A percentile compares a stretch with the other conserved stretches of the same genome.
Conservation (phyloP, 1,139 yeast genomes). For the Yamadazyma membranifaciens region DNA sequence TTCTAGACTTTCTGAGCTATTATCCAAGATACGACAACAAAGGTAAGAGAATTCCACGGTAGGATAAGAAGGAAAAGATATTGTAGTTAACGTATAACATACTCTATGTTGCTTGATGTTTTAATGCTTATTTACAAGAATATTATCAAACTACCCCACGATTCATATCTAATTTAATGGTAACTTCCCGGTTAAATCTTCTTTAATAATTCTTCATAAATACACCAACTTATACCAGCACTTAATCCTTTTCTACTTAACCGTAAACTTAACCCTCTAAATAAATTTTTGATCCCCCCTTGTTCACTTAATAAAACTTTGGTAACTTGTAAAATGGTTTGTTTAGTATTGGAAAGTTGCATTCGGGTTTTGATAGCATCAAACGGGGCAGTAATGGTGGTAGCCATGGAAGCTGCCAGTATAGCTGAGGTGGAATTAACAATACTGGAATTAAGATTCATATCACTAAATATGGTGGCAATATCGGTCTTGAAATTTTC, state of each 20-base stretch:
- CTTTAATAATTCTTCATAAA: slow-evolving; percentile 83
- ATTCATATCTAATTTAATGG: background rate
- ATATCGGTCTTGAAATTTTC: slow-evolving; percentile 61
- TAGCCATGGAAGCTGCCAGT: slow-evolving; percentile 73
- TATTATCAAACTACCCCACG: no score
- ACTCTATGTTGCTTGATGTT: no score
- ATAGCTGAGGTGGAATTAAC: slow-evolving; percentile 73
- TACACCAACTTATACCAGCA: slow-evolving; percentile 97
- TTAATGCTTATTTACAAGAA: no score
- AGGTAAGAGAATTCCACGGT: no score
- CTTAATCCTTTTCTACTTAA: slow-evolving; percentile 83
- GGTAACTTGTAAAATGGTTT: slow-evolving; percentile 28
- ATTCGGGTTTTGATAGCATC: slow-evolving; percentile 92
- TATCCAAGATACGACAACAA: no score
- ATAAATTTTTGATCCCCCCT: slow-evolving; percentile 63
- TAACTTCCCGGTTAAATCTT: slow-evolving; percentile 1
- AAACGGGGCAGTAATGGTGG: slow-evolving; percentile 89
- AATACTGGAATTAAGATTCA: slow-evolving; percentile 40
- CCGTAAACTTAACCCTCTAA: slow-evolving; percentile 81
- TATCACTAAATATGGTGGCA: slow-evolving; percentile 19
- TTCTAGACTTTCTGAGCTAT: no score
- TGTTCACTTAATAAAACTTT: slow-evolving; percentile 41
- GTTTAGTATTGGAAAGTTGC: slow-evolving; percentile 48
- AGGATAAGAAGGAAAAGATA: no score
- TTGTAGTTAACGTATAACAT: no score